Conservation (phyloP, 2,329 filamentous ascomycete genomes). For the Ilyonectria mors-panacis region DNA sequence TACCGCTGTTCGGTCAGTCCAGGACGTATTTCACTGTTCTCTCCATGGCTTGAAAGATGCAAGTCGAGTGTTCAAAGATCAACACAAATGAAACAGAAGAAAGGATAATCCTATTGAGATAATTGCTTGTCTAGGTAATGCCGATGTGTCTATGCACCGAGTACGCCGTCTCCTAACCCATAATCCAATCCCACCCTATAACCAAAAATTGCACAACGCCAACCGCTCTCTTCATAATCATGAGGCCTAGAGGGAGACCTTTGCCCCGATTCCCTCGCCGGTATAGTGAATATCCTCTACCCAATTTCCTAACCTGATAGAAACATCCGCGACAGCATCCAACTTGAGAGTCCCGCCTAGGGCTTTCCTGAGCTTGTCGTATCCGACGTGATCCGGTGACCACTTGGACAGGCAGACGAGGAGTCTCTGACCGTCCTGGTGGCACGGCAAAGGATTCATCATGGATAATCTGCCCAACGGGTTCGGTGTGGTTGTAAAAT, state of each 20-base stretch:
- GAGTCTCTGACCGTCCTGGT: constrained; percentile 80
- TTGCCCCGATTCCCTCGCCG: constrained; percentile 79
- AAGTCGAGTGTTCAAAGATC: background rate
- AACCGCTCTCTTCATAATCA: constrained; percentile 2
- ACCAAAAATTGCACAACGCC: constrained; percentile 18
- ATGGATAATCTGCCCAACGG: constrained; percentile 84
- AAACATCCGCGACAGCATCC: constrained; percentile 83
- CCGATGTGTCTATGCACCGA: constrained; percentile 1
- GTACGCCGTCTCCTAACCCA: constrained; percentile 10
- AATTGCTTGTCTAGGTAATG: constrained; percentile 10
- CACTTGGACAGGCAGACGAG: constrained; percentile 87
- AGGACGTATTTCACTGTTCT: too few species aligned
- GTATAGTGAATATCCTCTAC: constrained; percentile 79
- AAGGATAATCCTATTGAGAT: background rate
- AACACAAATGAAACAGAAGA: background rate
- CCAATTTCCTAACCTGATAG: constrained; percentile 82
- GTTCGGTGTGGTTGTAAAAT: constrained; percentile 84
- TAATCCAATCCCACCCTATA: constrained; percentile 11
- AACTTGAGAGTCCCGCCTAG: constrained; percentile 85
- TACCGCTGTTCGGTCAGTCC: too few species aligned
- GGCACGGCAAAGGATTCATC: constrained; percentile 81
- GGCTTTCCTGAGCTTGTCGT: constrained; percentile 84
- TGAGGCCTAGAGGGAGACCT: constrained; percentile 52
- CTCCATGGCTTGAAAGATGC: background rate
- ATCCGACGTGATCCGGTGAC: constrained; percentile 83